These are phyloP conservation scores for Aspergillus kassunensis DNA, from an alignment of 495 filamentous ascomycete genomes.

Conservation along the genomic window DNA sequence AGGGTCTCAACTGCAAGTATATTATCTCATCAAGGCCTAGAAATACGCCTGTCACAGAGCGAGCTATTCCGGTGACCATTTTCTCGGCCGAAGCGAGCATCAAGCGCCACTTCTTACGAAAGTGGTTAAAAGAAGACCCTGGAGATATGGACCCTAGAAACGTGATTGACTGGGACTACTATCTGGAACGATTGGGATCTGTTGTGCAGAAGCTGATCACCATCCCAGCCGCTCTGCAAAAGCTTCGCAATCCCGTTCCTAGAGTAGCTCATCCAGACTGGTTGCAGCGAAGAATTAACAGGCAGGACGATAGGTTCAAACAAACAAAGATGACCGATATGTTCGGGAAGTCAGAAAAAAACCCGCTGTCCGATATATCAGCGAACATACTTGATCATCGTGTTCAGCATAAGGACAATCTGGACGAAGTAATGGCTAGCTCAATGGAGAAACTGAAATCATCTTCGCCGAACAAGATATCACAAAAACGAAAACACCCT, in stretches of 20 bases:
- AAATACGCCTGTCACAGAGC: slow-evolving; percentile 87
- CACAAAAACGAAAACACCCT: slow-evolving; percentile 81
- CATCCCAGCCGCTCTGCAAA: slow-evolving; percentile 94
- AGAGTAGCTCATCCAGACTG: slow-evolving; percentile 93
- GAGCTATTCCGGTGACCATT: slow-evolving; percentile 92
- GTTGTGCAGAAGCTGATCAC: slow-evolving; percentile 99
- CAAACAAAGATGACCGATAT: slow-evolving; percentile 98
- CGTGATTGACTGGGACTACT: slow-evolving; percentile 95
- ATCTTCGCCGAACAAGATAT: slow-evolving; percentile 57
- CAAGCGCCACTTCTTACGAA: slow-evolving; percentile 85
- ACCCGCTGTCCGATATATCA: slow-evolving; percentile 66
- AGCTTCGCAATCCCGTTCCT: slow-evolving; percentile 89
- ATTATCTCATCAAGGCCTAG: slow-evolving; percentile 88
- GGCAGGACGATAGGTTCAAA: slow-evolving; percentile 94
- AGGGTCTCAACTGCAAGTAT: slow-evolving; percentile 98
- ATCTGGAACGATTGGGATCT: slow-evolving; percentile 87
- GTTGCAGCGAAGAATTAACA: slow-evolving; percentile 88
- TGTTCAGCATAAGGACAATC: slow-evolving; percentile 55
- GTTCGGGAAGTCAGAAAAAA: slow-evolving; percentile 74
- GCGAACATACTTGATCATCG: slow-evolving; percentile 63
- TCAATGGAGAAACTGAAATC: slow-evolving; percentile 67
- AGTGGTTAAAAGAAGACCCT: slow-evolving; percentile 94
- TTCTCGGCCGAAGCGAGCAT: slow-evolving; percentile 88
- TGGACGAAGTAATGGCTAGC: slow-evolving; percentile 78
- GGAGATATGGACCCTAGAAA: slow-evolving; percentile 84